Conservation (phyloP, 73 alveolate genomes). For the Paraurostyla sp. region DNA sequence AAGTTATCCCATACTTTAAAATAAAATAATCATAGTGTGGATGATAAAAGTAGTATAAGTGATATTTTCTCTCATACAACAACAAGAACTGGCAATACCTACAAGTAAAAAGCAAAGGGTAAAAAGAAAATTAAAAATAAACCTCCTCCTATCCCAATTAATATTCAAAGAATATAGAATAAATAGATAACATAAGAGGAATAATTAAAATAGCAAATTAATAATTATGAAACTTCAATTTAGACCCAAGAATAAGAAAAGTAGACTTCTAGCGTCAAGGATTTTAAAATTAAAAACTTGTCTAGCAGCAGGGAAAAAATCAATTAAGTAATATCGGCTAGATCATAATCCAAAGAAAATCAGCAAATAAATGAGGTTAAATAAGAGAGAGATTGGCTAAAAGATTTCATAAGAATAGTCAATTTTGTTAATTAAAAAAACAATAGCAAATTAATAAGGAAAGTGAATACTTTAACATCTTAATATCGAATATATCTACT, state of each 20-base stretch:
- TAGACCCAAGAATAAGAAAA: too few species aligned
- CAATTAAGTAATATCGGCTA: not conserved
- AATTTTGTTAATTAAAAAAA: not conserved
- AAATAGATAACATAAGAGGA: too few species aligned
- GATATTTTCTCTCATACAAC: too few species aligned
- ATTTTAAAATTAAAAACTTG: not conserved
- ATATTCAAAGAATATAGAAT: too few species aligned
- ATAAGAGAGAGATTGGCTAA: not conserved
- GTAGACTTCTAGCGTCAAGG: too few species aligned
- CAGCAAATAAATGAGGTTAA: not conserved
- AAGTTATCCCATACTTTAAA: not conserved
- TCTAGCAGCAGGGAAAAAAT: not conserved
- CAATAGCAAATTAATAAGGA: not conserved
- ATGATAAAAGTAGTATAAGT: not conserved
- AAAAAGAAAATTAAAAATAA: too few species aligned
- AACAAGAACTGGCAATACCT: too few species aligned
- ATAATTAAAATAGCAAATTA: too few species aligned
- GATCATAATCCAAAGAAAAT: not conserved
- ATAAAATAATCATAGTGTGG: not conserved
- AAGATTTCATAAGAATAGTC: not conserved
- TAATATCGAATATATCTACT: conserved; percentile 12
- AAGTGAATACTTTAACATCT: not conserved
- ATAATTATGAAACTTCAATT: too few species aligned
- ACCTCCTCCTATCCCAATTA: too few species aligned
- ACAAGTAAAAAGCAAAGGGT: too few species aligned